Evolutionary conservation across 345 rosid species (phyloP), one percentile per base, ranked within the genome.

Genomic region (Cardamine chenopodiifolia): DNA sequence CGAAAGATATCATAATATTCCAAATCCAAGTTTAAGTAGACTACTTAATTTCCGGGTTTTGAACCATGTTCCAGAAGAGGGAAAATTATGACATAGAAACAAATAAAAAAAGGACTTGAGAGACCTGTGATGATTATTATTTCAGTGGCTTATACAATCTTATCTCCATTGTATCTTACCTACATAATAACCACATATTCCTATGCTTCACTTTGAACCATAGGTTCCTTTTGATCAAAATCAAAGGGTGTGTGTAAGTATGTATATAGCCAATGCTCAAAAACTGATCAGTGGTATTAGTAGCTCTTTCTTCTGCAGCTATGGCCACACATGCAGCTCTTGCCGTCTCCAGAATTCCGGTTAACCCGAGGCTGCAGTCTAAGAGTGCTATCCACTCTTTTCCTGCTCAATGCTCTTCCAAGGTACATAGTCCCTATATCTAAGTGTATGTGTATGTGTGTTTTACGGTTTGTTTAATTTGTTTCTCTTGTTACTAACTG

Each of bases 261-360:
- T 70, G 60, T 72, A 69, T 77, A 74, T 61, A 81, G 59, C 44
- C 32, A 45, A 14, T 18, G 50, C 39, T 53, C 17, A 69, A 60
- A 78, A 70, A 4, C 3, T 44, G 28, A 42, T 62, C 68, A 54
- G 53, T 53, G 35, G 28, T 48, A 42, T 32, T 29, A 55, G n/a
- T 28, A 50, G 73, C 73, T 77, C 68, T 17, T 67, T 59, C 58
- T 65, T 75, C 81, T 73, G 81, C 68, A 73, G 82, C 75, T 83
- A 95, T 95, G 99, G 96, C 99, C 72, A 84, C 90, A 63, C 90
- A 89, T 75, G 89, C 97, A 82, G 93, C 93, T 85, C 88, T 95
- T 22, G 97, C 97, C 73, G 83, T 96, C 59, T 85, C 96, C 2
- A 88, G 96, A 73, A 80, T 89, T 76, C 92, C 91, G 6, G 82